Base-by-base conservation (phyloP, 75 land plant genomes). In the Picea glauca region DNA sequence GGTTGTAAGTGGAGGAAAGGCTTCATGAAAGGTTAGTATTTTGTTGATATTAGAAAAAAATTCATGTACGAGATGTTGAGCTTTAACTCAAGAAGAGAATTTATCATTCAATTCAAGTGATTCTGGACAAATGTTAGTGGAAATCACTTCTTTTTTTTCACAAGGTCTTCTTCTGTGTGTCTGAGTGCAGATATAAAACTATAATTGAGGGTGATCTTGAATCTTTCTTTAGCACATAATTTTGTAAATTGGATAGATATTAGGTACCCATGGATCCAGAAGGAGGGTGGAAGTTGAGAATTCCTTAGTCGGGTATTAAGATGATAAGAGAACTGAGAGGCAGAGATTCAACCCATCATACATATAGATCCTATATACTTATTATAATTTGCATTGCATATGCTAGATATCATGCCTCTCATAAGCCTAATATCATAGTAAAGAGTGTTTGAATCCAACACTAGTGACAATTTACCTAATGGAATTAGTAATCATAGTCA, bases 371-470 rank as follows among this genome's bases (percentile, higher is more conserved):
- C 3, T 77, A 89, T 12, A 85, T 92, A 59, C 80, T 93, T 40
- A 30, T 88, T 17, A 67, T 90, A 15, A 94, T 94, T 33, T 94
- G 92, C 76, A 77, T 92, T 2, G 97, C 97, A 0, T 94, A 94
- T 64, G 88, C 97, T 0, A 87, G 88, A 60, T 94, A 80, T 58
- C 97, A 94, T 77, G 91, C 92, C 21, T 79, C 91, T 3, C 40
- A 94, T 11, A 94, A 94, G 73, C 90, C 94, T 76, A 83, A 89
- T 1, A 92, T 94, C 73, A 84, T 94, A 23, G 94, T 92, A 4
- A 92, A 94, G 72, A 78, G 91, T 58, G 84, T 88, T 6, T 94
- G 54, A 58, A 64, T 15, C 88, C 91, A 84, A 83, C 54, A 58
- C 54, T 5, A 32, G 13, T 6, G 50, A 60, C 74, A 58, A 4